A percentile compares a stretch with the other conserved stretches of the same genome.
phyloP scores from a whole-genome alignment of 2,329 filamentous ascomycete species.

The Aspergillus chevalieri region DNA sequence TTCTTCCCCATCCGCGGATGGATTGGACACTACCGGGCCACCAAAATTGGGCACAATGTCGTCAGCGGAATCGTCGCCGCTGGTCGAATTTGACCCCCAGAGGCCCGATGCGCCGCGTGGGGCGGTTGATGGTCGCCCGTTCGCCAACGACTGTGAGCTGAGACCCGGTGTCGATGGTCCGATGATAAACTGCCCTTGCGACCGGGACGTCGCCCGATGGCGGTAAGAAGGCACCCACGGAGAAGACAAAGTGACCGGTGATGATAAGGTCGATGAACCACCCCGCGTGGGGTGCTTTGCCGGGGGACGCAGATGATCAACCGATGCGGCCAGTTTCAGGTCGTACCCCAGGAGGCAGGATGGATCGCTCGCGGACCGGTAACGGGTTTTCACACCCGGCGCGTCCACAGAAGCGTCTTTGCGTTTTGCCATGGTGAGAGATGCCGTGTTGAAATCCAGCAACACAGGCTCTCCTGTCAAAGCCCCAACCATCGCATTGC shows the following conservation, averaged over 20 bases:
- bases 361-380: slow-evolving; percentile 17
- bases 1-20: not conserved
- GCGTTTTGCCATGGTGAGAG: slow-evolving; percentile 77
- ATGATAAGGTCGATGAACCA: slow-evolving; percentile 15
- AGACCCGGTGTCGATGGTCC: slow-evolving; percentile 14
- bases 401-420: slow-evolving; percentile 35
- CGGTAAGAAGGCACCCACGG: slow-evolving; percentile 26
- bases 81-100: slow-evolving; percentile 27
- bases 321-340: slow-evolving; percentile 54
- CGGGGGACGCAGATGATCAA: slow-evolving; percentile 54
- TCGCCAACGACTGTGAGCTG: slow-evolving; percentile 17
- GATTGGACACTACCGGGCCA: slow-evolving; percentile 15
- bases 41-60: slow-evolving; percentile 35
- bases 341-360: slow-evolving; percentile 50
- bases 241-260: slow-evolving; percentile 16
- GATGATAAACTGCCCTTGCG: slow-evolving; percentile 21
- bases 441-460: slow-evolving; percentile 83
- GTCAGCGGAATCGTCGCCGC: slow-evolving; percentile 21
- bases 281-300: slow-evolving; percentile 26
- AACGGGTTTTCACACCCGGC: slow-evolving; percentile 4
- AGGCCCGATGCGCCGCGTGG: slow-evolving; percentile 25
- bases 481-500: slow-evolving; percentile 89
- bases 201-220: slow-evolving; percentile 24
- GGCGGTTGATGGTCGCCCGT: slow-evolving; percentile 16
- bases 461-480: slow-evolving; percentile 87